Conservation (phyloP, 208 protist genomes). For the Leishmania amazonensis region DNA sequence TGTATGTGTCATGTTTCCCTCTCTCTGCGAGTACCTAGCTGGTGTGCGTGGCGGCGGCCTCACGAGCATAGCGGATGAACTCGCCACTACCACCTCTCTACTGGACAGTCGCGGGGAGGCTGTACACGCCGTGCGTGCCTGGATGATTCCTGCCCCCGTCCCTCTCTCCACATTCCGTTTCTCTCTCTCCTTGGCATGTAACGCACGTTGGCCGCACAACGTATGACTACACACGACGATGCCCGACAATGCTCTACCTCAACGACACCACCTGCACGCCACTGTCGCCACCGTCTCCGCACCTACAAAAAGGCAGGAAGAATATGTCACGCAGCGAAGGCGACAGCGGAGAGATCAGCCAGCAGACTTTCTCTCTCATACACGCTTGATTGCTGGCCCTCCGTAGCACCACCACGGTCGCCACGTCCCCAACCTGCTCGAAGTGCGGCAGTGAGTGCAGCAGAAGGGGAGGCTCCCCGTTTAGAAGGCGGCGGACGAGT, state of each 20-base stretch:
- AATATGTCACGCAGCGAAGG: background rate
- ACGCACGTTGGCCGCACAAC: background rate
- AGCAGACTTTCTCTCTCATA: background rate
- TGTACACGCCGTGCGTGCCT: background rate
- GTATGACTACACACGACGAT: background rate
- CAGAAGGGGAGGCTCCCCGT: background rate
- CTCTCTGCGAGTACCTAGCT: background rate
- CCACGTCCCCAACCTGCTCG: background rate
- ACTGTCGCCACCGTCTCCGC: background rate
- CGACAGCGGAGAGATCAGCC: background rate
- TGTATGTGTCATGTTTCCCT: background rate
- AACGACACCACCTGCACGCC: background rate
- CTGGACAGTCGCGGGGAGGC: background rate
- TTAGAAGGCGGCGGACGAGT: background rate
- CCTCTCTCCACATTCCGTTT: background rate
- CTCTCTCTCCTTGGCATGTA: background rate
- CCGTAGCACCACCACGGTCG: background rate
- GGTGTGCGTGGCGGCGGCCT: background rate
- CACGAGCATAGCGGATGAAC: background rate
- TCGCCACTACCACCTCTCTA: background rate
- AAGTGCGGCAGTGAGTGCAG: background rate
- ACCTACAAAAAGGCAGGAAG: background rate
- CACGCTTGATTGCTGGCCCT: background rate
- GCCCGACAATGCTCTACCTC: background rate
- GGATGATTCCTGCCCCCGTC: background rate